Evolutionary conservation across 1,284 basidiomycete species (phyloP).

Genomic region (Caloboletus inedulis): DNA sequence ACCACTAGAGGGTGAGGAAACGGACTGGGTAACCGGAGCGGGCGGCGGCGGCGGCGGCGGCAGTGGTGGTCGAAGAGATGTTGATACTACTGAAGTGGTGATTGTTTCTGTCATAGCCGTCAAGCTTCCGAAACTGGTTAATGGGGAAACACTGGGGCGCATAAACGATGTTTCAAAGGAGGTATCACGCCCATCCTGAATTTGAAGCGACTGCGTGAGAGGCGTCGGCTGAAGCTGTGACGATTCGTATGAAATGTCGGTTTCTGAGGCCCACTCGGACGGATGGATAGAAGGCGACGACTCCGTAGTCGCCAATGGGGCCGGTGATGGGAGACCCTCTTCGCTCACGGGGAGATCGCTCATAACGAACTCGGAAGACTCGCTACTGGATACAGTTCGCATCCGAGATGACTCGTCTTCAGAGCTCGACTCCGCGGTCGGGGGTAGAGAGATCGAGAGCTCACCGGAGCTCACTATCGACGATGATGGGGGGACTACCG

Average conservation of each 20-base stretch:
- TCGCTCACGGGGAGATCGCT: constrained; percentile 29
- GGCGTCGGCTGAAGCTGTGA: constrained; percentile 65
- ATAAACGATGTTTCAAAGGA: constrained; percentile 62
- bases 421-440: constrained; percentile 26
- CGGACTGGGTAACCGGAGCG: constrained; percentile 3
- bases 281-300: constrained; percentile 40
- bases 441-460: constrained; percentile 24
- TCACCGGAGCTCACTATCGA: constrained; percentile 25
- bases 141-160: constrained; percentile 46
- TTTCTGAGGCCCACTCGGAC: constrained; percentile 56
- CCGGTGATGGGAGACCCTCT: constrained; percentile 24
- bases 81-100: constrained; percentile 25
- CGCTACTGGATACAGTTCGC: constrained; percentile 24
- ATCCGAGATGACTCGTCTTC: constrained; percentile 21
- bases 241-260: constrained; percentile 66
- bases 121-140: constrained; percentile 33
- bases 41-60: constrained; percentile 5
- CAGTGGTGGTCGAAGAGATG: not conserved
- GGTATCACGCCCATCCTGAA: constrained; percentile 55
- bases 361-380: constrained; percentile 35
- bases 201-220: constrained; percentile 52
- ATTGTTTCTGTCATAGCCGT: constrained; percentile 39
- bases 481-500: constrained; percentile 9
- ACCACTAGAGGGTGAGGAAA: constrained; percentile 31
- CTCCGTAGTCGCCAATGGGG: constrained; percentile 24